A percentile compares a stretch with the other conserved stretches of the same genome.
Conservation (phyloP, 495 filamentous ascomycete species). For the Penicillium samsonianum region DNA sequence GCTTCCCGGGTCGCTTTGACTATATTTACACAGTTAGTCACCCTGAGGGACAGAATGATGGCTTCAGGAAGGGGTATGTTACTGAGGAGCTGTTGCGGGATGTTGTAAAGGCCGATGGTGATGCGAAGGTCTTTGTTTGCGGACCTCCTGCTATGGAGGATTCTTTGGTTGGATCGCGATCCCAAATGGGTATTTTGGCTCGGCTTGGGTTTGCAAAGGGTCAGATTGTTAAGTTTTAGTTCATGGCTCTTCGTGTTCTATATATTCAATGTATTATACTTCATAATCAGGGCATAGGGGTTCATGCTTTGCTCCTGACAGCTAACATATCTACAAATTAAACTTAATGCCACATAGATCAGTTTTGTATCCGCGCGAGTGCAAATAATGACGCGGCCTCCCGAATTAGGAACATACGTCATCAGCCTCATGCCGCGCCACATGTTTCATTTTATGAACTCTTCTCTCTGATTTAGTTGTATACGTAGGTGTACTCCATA, state of each 20-base stretch:
- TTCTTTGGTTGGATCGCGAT: conserved; percentile 48
- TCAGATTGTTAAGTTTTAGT: conserved; percentile 57
- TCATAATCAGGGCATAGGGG: neutral
- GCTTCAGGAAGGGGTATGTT: conserved; percentile 56
- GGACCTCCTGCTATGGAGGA: conserved; percentile 65
- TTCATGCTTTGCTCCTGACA: too few species aligned
- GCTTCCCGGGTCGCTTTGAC: conserved; percentile 58
- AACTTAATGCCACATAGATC: neutral
- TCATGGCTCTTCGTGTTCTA: neutral
- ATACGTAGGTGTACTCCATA: neutral
- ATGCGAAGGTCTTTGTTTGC: conserved; percentile 65
- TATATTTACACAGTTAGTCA: conserved; percentile 60
- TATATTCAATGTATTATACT: neutral
- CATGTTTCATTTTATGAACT: neutral
- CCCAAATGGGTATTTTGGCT: conserved; percentile 44
- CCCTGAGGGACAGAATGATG: conserved; percentile 34
- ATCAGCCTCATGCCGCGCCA: neutral
- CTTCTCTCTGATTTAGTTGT: neutral
- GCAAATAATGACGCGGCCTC: conserved; percentile 8
- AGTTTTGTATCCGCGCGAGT: neutral
- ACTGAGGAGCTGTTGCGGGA: conserved; percentile 55
- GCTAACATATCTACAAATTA: neutral
- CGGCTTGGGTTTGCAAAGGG: conserved; percentile 55
- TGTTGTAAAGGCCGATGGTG: conserved; percentile 40
- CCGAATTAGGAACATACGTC: neutral